Evolutionary conservation across 495 filamentous ascomycete species (phyloP).

Genomic region (Penicillium soppii): DNA sequence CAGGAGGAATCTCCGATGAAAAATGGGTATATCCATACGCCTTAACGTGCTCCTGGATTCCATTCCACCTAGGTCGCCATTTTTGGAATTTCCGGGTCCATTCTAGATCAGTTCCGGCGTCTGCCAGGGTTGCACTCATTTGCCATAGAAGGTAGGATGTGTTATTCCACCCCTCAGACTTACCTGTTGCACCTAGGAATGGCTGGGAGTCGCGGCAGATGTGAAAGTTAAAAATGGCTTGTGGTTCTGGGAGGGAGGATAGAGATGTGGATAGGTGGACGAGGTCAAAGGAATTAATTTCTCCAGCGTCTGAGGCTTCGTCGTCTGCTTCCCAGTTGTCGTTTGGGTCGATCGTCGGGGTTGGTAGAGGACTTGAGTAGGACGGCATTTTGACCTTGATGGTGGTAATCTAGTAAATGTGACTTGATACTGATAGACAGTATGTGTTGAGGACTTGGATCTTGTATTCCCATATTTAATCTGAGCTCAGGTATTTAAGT

Average conservation of each 20-base stretch:
- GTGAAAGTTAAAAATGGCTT: background rate
- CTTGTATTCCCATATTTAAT: no score
- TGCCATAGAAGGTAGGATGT: constrained; percentile 2
- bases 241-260: background rate
- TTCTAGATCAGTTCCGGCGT: background rate
- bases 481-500: no score
- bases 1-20: background rate
- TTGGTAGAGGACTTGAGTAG: no score
- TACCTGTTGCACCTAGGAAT: background rate
- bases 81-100: background rate
- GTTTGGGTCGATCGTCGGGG: background rate
- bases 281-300: background rate
- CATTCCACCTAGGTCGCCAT: background rate
- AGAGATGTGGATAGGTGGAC: background rate
- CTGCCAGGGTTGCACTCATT: constrained; percentile 3
- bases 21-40: background rate
- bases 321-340: constrained; percentile 1
- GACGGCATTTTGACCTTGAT: no score
- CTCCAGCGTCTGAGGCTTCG: background rate
- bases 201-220: background rate
- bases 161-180: constrained; percentile 1
- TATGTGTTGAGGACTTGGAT: no score
- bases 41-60: background rate
- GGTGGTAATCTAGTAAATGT: no score
- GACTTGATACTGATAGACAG: no score